A percentile compares a stretch with the other conserved stretches of the same genome.
Evolutionary conservation across 2,329 filamentous ascomycete genomes (phyloP).

Genomic region (Thelonectria discophora): DNA sequence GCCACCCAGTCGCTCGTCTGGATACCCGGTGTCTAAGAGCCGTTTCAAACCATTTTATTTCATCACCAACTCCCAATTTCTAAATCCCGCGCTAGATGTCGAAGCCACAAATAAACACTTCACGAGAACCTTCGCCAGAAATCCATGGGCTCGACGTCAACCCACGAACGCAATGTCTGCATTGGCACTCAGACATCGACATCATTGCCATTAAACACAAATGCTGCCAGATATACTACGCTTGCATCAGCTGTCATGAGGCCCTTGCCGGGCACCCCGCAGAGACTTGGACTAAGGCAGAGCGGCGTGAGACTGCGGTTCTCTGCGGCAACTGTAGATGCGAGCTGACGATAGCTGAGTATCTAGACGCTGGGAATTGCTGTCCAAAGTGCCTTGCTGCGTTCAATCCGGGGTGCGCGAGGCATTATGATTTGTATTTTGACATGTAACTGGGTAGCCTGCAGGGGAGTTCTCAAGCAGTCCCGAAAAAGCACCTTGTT

Average conservation of each 20-base stretch:
- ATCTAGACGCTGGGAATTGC: conserved; percentile 11
- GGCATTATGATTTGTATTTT: conserved; percentile 28
- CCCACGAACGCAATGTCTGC: conserved; percentile 19
- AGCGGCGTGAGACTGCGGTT: conserved; percentile 20
- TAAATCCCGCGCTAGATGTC: not conserved
- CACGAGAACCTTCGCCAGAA: not conserved
- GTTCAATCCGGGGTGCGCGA: conserved; percentile 27
- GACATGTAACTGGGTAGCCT: conserved; percentile 12
- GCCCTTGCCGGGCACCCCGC: conserved; percentile 18
- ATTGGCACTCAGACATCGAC: conserved; percentile 28
- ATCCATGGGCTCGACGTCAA: conserved; percentile 21
- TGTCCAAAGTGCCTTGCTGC: conserved; percentile 16
- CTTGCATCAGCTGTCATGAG: conserved; percentile 31
- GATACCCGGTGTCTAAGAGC: too few relatives aligned
- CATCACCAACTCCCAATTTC: too few relatives aligned
- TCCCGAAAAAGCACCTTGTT: too few relatives aligned
- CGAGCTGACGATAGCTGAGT: conserved; percentile 22
- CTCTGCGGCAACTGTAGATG: conserved; percentile 22
- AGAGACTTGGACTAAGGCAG: conserved; percentile 19
- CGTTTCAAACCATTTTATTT: too few relatives aligned
- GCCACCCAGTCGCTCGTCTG: too few relatives aligned
- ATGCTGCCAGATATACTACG: conserved; percentile 29
- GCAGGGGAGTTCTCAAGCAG: too few relatives aligned
- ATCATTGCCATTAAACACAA: conserved; percentile 29
- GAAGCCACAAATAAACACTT: not conserved